Base-by-base conservation (phyloP, 2,329 filamentous ascomycete species). In the Penicillium capsulatum region DNA sequence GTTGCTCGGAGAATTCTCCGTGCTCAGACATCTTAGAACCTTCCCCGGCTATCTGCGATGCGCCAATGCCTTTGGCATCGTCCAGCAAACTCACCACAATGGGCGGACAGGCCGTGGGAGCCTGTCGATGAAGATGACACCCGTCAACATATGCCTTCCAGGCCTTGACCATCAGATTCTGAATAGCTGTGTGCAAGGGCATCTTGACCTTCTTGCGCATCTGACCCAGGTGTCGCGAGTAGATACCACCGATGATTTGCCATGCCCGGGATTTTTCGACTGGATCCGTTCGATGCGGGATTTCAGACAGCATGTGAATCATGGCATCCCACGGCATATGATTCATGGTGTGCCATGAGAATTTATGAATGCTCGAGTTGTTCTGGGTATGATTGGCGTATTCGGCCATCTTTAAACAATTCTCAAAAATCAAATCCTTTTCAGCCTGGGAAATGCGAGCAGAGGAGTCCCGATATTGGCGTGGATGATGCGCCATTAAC, bases 261-360 rank as follows among this genome's bases (percentile, higher is more conserved):
- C 75, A 78, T 1, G 66, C 71, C 34, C 57, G 51, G 17, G 48
- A 47, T 6, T 55, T 60, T 14, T 71, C 57, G 17, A 65, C 55
- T 6, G 57, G 61, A 15, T 66, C 47, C 3, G 60, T 52, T 32
- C 64, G 63, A 20, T 62, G 55, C 9, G 63, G 55, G 10, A 72
- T 54, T 20, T 70, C 67, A 39, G 59, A 66, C 22, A 77, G 55
- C 31, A 77, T 61, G 49, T 73, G 70, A n/a, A 76, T 68, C 31
- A 74, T 65, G 7, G 72, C 66, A 37, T 76, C 73, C 72, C 73
- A 77, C 14, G 69, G 66, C 52, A 75, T 77, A 27, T 73, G 65
- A 17, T 64, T 58, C 17, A 71, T 63, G 36, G 68, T 59, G 48
- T 73, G 68, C 70, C 71, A 74, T 17, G 59, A 50, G 42, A 67